A percentile compares a stretch with the other conserved stretches of the same genome.
phyloP scores from a whole-genome alignment of 495 filamentous ascomycete genomes.

The Filosporella fistucella region DNA sequence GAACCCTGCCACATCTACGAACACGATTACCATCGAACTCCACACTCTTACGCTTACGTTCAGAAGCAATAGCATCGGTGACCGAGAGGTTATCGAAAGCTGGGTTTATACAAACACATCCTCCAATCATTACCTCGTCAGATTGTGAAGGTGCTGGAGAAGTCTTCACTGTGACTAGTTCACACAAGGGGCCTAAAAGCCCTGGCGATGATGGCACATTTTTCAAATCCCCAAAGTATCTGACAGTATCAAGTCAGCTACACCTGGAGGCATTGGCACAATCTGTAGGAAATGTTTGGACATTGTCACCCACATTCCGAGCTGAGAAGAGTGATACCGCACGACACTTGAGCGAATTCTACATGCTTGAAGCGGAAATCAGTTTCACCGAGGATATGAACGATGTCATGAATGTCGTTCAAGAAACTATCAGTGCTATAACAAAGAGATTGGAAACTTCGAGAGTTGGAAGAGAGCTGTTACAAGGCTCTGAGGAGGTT shows the following conservation, averaged over 20 bases:
- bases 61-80: conserved; percentile 66
- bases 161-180: conserved; percentile 66
- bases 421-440: conserved; percentile 67
- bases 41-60: conserved; percentile 76
- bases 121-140: conserved; percentile 92
- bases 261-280: conserved; percentile 92
- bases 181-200: conserved; percentile 26
- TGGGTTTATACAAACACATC: conserved; percentile 81
- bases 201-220: conserved; percentile 43
- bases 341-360: conserved; percentile 94
- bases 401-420: conserved; percentile 71
- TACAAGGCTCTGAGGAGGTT: conserved; percentile 14
- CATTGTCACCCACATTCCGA: conserved; percentile 87
- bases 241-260: conserved; percentile 92
- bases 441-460: conserved; percentile 45
- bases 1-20: conserved; percentile 85
- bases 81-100: conserved; percentile 65
- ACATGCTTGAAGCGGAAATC: conserved; percentile 94
- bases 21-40: conserved; percentile 78
- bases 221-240: conserved; percentile 87
- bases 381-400: conserved; percentile 68
- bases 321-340: conserved; percentile 93
- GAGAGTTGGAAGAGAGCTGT: conserved; percentile 57
- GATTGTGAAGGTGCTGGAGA: conserved; percentile 97
- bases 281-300: conserved; percentile 87